phyloP scores from a whole-genome alignment of 495 filamentous ascomycete species.

The Penicillium malachiteum region DNA sequence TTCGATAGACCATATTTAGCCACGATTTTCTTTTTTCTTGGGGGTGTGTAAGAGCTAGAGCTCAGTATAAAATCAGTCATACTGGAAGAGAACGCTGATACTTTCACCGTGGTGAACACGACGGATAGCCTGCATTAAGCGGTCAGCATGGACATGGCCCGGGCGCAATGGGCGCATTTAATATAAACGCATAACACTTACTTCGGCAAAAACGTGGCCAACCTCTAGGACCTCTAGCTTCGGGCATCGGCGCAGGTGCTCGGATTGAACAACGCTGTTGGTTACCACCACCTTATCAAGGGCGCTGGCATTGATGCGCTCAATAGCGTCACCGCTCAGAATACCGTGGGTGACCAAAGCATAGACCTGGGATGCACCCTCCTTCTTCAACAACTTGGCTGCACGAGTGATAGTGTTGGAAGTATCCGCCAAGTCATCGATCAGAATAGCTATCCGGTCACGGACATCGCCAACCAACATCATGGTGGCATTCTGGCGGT shows the following conservation, averaged over 20 bases:
- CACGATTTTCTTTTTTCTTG: not conserved
- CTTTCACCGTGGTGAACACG: slow-evolving; percentile 97
- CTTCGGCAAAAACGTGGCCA: slow-evolving; percentile 90
- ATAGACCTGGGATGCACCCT: slow-evolving; percentile 83
- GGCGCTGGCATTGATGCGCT: slow-evolving; percentile 85
- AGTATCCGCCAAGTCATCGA: slow-evolving; percentile 94
- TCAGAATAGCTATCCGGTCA: slow-evolving; percentile 77
- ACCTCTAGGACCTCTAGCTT: slow-evolving; percentile 94
- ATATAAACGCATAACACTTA: slow-evolving; percentile 30
- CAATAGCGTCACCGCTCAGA: slow-evolving; percentile 89
- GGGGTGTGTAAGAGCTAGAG: not conserved
- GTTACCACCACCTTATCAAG: slow-evolving; percentile 92
- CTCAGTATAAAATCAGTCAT: slow-evolving; percentile 53
- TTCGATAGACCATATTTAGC: slow-evolving; percentile 6
- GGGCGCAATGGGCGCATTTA: slow-evolving; percentile 4
- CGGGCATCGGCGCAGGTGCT: slow-evolving; percentile 68
- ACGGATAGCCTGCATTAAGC: slow-evolving; percentile 71
- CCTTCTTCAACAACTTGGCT: slow-evolving; percentile 93
- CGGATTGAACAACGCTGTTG: slow-evolving; percentile 89
- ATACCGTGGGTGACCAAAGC: slow-evolving; percentile 94
- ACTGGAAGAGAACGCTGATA: slow-evolving; percentile 95
- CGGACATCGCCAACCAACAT: slow-evolving; percentile 93
- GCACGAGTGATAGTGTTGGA: slow-evolving; percentile 95
- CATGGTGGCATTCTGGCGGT: slow-evolving; percentile 96
- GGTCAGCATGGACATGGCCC: slow-evolving; percentile 15